Evolutionary conservation across 371 early-diverging fungal genomes (phyloP), one percentile per base, ranked within the genome.

Genomic region (Mucor plumbeus): DNA sequence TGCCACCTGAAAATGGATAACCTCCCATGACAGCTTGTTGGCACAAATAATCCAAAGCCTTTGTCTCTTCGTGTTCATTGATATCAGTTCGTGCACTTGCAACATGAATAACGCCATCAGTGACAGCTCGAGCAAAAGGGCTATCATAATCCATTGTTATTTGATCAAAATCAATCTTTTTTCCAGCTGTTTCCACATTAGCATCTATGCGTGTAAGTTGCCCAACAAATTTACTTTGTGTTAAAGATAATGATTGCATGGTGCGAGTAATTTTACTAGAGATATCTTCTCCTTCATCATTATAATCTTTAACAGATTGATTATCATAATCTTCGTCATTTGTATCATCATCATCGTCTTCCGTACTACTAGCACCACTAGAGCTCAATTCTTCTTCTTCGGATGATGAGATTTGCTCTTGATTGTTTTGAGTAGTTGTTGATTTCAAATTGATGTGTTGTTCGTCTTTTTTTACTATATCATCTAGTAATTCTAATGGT

Each of bases 21-120:
- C 80, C 85, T 3, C 85, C 85, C 38, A 82, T 62, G 7, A 81
- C 66, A 41, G 77, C 80, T n/a, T 82, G 83, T 21, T 82, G 81
- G 14, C 83, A 85, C 4, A 85, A 57, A 31, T 69, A 68, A 21
- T 75, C 78, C 19, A 78, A 36, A 13, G 75, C 70, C 41, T 35
- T 48, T 33, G 40, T 35, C 3, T 72, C 70, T 11, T 72, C 73
- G 6, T 15, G 17, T 3, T 33, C 50, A 11, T 34, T 34, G 9
- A 64, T 17, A 1, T 35, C 31, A 5, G 19, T 59, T 31, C 17
- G 38, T 8, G 48, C 33, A 14, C 54, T 43, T 9, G 53, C 31
- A 36, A 41, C 3, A 13, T 53, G 64, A 35, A 63, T 58, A 7
- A 58, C 36, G 19, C 63, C 63, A 8, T 66, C 54, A 3, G 63